A percentile compares a stretch with the other conserved stretches of the same genome.
phyloP scores from a whole-genome alignment of 805 yeast species.

The Wickerhamiella parazyma region DNA sequence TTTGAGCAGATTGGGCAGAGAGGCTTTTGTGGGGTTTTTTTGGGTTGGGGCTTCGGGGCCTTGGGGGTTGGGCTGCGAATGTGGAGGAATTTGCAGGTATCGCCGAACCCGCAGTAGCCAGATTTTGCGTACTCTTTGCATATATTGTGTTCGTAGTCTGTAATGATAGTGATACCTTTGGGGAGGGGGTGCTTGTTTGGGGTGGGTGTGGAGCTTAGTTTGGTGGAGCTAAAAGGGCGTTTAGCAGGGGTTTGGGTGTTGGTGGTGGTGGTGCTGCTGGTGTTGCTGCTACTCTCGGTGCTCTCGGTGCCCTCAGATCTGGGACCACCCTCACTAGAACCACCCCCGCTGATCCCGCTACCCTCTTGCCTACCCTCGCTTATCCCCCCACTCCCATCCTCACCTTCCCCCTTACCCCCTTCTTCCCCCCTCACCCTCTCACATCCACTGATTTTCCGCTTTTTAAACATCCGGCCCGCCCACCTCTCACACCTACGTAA shows the following conservation, averaged over 20 bases:
- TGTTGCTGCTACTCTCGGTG: too few species aligned
- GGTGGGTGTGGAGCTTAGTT: neutral
- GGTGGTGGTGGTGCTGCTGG: too few species aligned
- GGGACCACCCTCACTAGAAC: too few species aligned
- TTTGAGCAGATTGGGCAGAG: conserved; percentile 44
- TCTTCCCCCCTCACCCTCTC: too few species aligned
- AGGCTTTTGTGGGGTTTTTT: conserved; percentile 60
- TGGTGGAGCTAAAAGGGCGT: neutral
- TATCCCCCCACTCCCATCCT: too few species aligned
- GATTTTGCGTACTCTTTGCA: conserved; percentile 85
- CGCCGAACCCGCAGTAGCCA: conserved; percentile 96
- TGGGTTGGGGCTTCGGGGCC: neutral
- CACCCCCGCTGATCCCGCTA: too few species aligned
- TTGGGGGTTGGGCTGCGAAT: conserved; percentile 41
- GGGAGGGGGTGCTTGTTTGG: neutral
- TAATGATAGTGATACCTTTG: conserved; percentile 22
- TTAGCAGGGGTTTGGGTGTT: too few species aligned
- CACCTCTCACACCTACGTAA: neutral
- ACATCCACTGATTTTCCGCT: too few species aligned
- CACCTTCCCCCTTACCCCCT: too few species aligned
- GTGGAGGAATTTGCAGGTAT: conserved; percentile 88
- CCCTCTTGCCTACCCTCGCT: too few species aligned
- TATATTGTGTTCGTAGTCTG: conserved; percentile 85
- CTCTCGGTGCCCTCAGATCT: too few species aligned
- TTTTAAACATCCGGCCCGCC: neutral